Base-by-base conservation (phyloP, 768 basidiomycete genomes). In the Peribolospora kevripleyi region DNA sequence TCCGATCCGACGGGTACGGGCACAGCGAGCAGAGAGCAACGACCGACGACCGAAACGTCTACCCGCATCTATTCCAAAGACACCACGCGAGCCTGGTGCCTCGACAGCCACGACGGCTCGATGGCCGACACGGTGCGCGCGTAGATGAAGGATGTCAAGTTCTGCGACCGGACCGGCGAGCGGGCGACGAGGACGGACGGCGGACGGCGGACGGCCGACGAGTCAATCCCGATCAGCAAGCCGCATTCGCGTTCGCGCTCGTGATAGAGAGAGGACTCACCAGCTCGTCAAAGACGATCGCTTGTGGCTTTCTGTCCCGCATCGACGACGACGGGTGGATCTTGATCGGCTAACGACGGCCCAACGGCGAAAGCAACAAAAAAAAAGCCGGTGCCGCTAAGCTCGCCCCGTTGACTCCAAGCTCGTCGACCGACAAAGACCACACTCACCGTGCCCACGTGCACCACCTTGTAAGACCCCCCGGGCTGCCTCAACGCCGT, bases 251-350 rank as follows among this genome's bases (percentile, higher is more conserved):
- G 25, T 6, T 6, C 13, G 10, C 46, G 42, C 25, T 42, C 5
- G 14, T 48, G 56, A 50, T 41, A 48, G 9, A 14, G 48, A 42
- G 2, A 56, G 46, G 3, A 70, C 81, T 63, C 58, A 93, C 91
- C 64, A 98, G 69, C 64, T 98, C 93, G 65, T 91, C 82, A 65
- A 84, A 98, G 43, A 98, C 74, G 58, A 98, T 86, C 5, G 81
- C 85, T 0, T 79, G 79, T 0, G 79, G 76, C 65, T 83, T 84
- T 64, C 82, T 85, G 60, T 82, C 80, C 61, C 75, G 76, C 61
- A 97, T 64, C 3, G 76, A 74, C 40, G 90, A 95, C 40, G 82
- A 76, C 0, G 91, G 93, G 63, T 97, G 87, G 25, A 98, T 82
- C 66, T 90, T 91, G 55, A 97, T 73, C 36, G 75, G 66, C 84